Base-by-base conservation (phyloP, 169 alveolate species). In the Cryptosporidium parvum region DNA sequence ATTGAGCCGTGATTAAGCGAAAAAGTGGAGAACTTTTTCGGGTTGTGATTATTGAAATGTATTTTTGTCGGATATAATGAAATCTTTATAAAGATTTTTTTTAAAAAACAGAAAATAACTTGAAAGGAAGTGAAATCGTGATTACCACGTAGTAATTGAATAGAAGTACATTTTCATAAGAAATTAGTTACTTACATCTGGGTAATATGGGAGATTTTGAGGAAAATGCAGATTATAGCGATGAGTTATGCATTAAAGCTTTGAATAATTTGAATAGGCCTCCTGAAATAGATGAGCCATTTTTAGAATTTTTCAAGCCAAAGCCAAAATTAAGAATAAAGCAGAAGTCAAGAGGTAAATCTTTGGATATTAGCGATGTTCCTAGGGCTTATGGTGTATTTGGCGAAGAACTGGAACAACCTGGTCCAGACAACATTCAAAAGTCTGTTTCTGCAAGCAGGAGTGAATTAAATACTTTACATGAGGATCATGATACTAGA, bases 231-330 rank as follows among this genome's bases (percentile, higher is more conserved):
- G 53, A 31, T 9, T 23, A 56, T 9, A 37, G 21, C 70, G 80
- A 80, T 12, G 75, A 80, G 44, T 65, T 80, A 39, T 80, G 89
- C 48, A 23, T 80, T 23, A 80, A 65, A 26, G 89, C 75, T 31
- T 48, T 80, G 56, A 80, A 80, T 48, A 65, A 39, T 65, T 33
- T 80, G 67, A 42, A n/a, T 23, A 51, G 89, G 10, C 89, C 89
- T 62, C 89, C 89, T 6, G 89, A 80, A 23, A 29, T 80, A 62
- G 89, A 80, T 65, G 89, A 80, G 65, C 68, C 89, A 4, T 65
- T 65, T 37, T 59, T 73, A 16, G 86, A 44, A 16, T 18, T 73
- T 33, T 73, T 73, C 68, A 73, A 39, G 5, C 70, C 86, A 42
- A 73, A 73, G 12, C 86, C 86, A 26, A 73, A 70, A 70, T 58